Base-by-base conservation (phyloP, 257 asterid genomes). In the Nyctanthes arbortristis region DNA sequence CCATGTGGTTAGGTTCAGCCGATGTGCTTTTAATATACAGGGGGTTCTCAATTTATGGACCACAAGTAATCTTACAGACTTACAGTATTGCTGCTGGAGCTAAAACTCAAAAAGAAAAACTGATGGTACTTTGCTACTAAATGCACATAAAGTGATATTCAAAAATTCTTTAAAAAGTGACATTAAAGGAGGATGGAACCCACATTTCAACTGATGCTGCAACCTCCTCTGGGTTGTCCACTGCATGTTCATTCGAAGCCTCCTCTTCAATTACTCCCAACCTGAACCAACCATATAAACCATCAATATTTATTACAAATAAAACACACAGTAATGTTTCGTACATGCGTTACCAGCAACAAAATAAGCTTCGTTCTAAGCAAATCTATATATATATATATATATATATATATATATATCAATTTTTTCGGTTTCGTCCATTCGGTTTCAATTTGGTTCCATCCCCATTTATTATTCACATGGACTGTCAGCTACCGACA, bases 161-260 rank as follows among this genome's bases (percentile, higher is more conserved):
- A 52, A 36, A 30, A 62, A 16, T 66, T 47, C 52, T 2, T 14
- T 24, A 40, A 65, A 20, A 67, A 4, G 37, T 7, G 63, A 61
- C 52, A 9, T 12, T n/a, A 34, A 52, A 13, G 22, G 28, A 33
- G 66, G 34, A 33, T 32, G 7, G 43, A 70, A 16, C 98, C 57
- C 74, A 92, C 98, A 82, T 84, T 58, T 75, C 88, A 65, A 92
- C 98, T 88, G 87, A 82, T 75, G 89, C 77, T 65, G 86, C 96
- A 81, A 89, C 83, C 78, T 89, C 90, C 75, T 92, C 96, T 27
- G 98, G 98, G 76, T 89, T 88, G 71, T 77, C 90, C 73, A 92
- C 96, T 18, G 94, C 92, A 76, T 88, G 91, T 70, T 78, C 85
- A 80, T 75, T 85, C 78, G 82, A 68, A 61, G 77, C 77, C 58